Evolutionary conservation across 2,329 filamentous ascomycete genomes (phyloP).

Genomic region (Calonectria multiphialidica): DNA sequence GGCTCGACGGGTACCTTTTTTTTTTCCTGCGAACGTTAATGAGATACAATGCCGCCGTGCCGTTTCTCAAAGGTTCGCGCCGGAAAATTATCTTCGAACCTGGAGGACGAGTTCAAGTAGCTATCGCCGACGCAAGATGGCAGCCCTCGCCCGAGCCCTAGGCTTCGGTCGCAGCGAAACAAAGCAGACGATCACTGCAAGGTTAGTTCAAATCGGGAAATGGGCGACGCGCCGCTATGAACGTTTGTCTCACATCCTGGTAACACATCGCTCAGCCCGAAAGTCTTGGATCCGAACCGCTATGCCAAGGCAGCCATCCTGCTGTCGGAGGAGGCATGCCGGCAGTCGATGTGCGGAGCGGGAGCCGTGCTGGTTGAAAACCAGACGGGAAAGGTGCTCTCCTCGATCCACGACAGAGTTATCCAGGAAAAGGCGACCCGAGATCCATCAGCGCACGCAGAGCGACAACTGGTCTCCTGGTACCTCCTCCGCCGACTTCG

Average conservation of each 20-base stretch:
- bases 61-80: neutral
- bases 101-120: neutral
- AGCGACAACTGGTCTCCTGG: neutral
- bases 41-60: neutral
- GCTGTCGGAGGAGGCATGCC: neutral
- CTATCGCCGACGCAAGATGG: neutral
- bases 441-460: neutral
- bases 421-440: neutral
- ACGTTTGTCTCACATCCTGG: neutral
- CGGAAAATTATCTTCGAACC: neutral
- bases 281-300: neutral
- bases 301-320: neutral
- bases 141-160: neutral
- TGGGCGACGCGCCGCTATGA: neutral
- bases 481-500: neutral
- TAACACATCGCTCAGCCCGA: neutral
- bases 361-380: neutral
- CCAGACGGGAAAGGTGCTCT: neutral
- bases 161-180: neutral
- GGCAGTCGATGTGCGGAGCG: neutral
- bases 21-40: neutral
- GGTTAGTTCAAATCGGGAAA: neutral
- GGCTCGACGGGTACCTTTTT: neutral
- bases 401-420: neutral
- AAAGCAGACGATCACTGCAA: neutral